A percentile compares a stretch with the other conserved stretches of the same genome.
phyloP scores from a whole-genome alignment of 1,139 yeast species.

The Hemisphaericaspora lyxosophila region DNA sequence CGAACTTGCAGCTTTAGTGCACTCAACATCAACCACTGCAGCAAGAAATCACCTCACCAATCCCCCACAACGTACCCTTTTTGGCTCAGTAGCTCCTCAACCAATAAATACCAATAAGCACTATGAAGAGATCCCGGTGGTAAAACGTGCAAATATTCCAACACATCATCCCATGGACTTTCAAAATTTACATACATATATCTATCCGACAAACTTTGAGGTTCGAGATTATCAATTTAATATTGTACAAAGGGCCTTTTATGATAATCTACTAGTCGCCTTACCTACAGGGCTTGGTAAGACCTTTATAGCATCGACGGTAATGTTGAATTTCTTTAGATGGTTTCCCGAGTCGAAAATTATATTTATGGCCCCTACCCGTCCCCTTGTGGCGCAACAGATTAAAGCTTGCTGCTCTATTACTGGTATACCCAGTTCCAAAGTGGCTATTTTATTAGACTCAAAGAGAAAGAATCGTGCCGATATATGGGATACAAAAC shows the following conservation, averaged over 20 bases:
- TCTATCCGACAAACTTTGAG: constrained; percentile 85
- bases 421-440: constrained; percentile 75
- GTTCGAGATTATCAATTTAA: constrained; percentile 85
- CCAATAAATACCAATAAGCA: not conserved
- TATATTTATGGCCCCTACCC: constrained; percentile 94
- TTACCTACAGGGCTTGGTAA: constrained; percentile 98
- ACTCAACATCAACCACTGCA: not conserved
- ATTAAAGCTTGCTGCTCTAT: constrained; percentile 89
- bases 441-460: constrained; percentile 82
- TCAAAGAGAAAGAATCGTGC: constrained; percentile 63
- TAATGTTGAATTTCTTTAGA: constrained; percentile 83
- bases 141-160: constrained; percentile 17
- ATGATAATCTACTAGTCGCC: constrained; percentile 78
- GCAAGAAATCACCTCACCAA: not conserved
- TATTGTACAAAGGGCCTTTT: constrained; percentile 71
- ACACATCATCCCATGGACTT: constrained; percentile 54
- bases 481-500: constrained; percentile 70
- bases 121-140: constrained; percentile 10
- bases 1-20: constrained; percentile 14
- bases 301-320: constrained; percentile 92
- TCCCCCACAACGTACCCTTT: constrained; percentile 9
- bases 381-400: constrained; percentile 97
- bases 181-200: constrained; percentile 48
- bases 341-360: constrained; percentile 83
- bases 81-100: constrained; percentile 4